phyloP scores from a whole-genome alignment of 208 protist genomes.

The Trypanosoma avium region DNA sequence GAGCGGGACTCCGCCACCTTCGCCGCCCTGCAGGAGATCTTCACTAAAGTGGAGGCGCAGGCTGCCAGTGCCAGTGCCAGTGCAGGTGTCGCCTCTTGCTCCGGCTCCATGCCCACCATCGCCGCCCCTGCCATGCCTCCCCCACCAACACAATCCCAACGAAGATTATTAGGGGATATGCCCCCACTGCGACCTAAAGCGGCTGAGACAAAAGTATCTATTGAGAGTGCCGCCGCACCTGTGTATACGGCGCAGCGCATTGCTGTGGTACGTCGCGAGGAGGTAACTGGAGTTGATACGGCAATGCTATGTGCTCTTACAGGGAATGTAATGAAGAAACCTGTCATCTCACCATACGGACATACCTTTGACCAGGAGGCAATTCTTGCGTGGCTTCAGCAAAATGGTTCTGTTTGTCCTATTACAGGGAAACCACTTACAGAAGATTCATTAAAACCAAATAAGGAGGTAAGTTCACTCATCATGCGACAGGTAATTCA shows the following conservation, averaged over 20 bases:
- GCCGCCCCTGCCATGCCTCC: too few species aligned
- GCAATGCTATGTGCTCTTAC: slow-evolving; percentile 83
- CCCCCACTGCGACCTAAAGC: slow-evolving; percentile 49
- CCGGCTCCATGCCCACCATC: slow-evolving; percentile 24
- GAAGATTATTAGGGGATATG: slow-evolving; percentile 58
- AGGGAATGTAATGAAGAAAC: slow-evolving; percentile 90
- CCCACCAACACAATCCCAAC: slow-evolving; percentile 2
- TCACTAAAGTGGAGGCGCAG: slow-evolving; percentile 43
- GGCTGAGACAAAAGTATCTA: slow-evolving; percentile 64
- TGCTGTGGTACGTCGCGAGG: slow-evolving; percentile 41
- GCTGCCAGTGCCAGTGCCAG: too few species aligned
- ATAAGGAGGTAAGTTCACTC: slow-evolving; percentile 59
- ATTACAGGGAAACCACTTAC: slow-evolving; percentile 85
- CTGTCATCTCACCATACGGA: slow-evolving; percentile 87
- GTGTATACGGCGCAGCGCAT: slow-evolving; percentile 53
- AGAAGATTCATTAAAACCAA: slow-evolving; percentile 54
- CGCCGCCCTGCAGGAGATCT: slow-evolving; percentile 61
- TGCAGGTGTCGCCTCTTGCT: slow-evolving; percentile 15
- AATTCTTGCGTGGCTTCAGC: slow-evolving; percentile 81
- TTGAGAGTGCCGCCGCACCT: slow-evolving; percentile 62
- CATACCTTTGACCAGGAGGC: slow-evolving; percentile 87
- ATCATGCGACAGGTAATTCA: slow-evolving; percentile 84
- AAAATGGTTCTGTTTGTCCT: slow-evolving; percentile 90
- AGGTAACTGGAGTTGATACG: slow-evolving; percentile 55
- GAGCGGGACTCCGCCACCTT: slow-evolving; percentile 67